Evolutionary conservation across 495 filamentous ascomycete species (phyloP).

Genomic region (Collariella sp.): DNA sequence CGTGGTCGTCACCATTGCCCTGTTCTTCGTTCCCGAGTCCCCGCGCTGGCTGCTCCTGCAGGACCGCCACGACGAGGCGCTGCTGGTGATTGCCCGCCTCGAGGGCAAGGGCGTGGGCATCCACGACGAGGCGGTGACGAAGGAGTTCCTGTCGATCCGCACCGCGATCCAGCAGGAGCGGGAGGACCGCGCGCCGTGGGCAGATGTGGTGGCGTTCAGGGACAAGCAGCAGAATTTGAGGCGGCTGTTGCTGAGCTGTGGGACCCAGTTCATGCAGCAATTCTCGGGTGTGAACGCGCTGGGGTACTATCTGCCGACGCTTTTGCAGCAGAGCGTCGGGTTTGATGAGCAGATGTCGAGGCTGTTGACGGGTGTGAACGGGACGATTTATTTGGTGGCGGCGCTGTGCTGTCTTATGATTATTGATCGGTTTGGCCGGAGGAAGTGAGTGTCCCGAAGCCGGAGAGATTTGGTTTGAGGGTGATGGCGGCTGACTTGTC

Average conservation of each 20-base stretch:
- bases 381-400: background rate
- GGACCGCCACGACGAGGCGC: slow-evolving; percentile 2
- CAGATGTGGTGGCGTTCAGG: background rate
- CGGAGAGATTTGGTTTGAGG: background rate
- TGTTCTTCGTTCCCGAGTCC: slow-evolving; percentile 1
- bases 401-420: slow-evolving; percentile 3
- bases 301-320: background rate
- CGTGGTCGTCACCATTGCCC: background rate
- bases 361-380: slow-evolving; percentile 1
- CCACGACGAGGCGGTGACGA: background rate
- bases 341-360: slow-evolving; percentile 2
- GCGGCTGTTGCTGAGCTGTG: background rate
- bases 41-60: background rate
- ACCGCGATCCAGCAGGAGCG: background rate
- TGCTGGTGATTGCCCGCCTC: background rate
- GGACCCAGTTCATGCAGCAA: slow-evolving; percentile 5
- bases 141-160: slow-evolving; percentile 3
- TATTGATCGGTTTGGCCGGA: background rate
- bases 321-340: background rate
- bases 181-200: background rate
- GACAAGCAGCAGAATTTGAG: slow-evolving; percentile 1
- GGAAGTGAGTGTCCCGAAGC: background rate
- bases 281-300: slow-evolving; percentile 1
- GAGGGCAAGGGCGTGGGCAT: background rate
- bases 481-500: background rate